Evolutionary conservation across 2,329 filamentous ascomycete genomes (phyloP).

Genomic region (Ophiostoma sp.): DNA sequence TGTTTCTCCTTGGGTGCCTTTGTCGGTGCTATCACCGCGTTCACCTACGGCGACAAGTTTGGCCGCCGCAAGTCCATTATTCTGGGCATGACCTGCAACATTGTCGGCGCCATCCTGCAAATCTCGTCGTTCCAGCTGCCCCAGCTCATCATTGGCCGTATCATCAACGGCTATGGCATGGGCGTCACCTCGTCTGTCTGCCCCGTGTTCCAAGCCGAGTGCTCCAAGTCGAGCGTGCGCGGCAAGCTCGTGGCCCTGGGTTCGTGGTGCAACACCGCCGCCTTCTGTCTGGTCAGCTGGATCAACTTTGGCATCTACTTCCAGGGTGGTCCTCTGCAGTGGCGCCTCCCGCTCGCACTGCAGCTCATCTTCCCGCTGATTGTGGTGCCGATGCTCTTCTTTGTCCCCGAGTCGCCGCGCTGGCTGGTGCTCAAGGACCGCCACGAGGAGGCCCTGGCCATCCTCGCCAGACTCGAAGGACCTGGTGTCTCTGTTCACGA

Average conservation of each 20-base stretch:
- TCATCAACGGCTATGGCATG: constrained; percentile 45
- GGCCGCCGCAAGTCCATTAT: constrained; percentile 39
- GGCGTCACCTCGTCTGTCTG: constrained; percentile 39
- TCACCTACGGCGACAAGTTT: constrained; percentile 38
- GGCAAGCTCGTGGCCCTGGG: constrained; percentile 49
- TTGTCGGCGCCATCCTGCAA: constrained; percentile 40
- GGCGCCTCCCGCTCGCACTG: constrained; percentile 41
- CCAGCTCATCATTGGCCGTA: constrained; percentile 45
- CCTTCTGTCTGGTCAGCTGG: constrained; percentile 51
- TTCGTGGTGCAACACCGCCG: constrained; percentile 43
- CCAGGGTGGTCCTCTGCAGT: constrained; percentile 38
- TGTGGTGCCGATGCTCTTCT: constrained; percentile 36
- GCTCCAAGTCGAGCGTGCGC: constrained; percentile 39
- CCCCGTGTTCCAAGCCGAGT: constrained; percentile 40
- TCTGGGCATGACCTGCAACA: constrained; percentile 38
- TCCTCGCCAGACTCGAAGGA: constrained; percentile 58
- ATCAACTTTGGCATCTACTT: constrained; percentile 45
- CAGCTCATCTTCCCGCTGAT: constrained; percentile 43
- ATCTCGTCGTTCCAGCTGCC: constrained; percentile 40
- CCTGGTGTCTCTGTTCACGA: constrained; percentile 40
- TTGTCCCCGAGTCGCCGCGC: constrained; percentile 51
- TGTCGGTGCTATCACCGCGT: constrained; percentile 37
- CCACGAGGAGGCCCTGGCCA: constrained; percentile 56
- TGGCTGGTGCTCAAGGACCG: constrained; percentile 56
- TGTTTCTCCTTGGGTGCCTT: constrained; percentile 44